Base-by-base conservation (phyloP, 257 asterid species). In the Nicotiana tabacum region DNA sequence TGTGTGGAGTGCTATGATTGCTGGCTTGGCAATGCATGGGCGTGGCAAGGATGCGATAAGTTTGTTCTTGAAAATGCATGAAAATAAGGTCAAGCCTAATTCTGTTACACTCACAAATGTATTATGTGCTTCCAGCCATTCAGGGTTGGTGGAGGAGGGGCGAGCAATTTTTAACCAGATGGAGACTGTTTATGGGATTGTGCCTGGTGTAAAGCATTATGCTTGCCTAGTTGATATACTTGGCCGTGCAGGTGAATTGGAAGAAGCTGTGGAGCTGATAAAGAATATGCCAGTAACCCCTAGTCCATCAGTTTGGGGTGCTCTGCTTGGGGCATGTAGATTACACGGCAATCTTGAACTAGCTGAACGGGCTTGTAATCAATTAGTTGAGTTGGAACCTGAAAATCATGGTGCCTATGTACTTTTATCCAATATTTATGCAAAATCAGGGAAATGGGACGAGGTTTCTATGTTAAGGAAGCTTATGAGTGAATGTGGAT, bases 1-100 rank as follows among this genome's bases (percentile, higher is more conserved):
- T 39, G 93, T 90, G 13, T 95, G 97, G 97, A 95, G 94, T 78
- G 85, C 98, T 6, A 95, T 95, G 98, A 90, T 95, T 77, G 97
- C 93, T 37, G 98, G 93, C 30, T 82, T 90, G 4, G 95, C 93
- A 48, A 91, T 92, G 95, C 96, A 95, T 56, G 98, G 98, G 39
- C 80, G 86, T 39, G 96, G 98, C 1, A 77, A 67, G 56, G 93
- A 93, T 27, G 97, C 98, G 4, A 62, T 92, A 72, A 88, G 87
- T 33, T 78, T 91, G 82, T 95, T 93, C 87, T 64, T 21, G 85
- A 86, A 88, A 84, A 95, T 95, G 98, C 85, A 84, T 66, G 88
- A 88, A 83, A 87, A 91, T 30, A 90, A 85, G 72, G 92, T 93
- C 83, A 87, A 79, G 83, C 98, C 98, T 32, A 92, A 87, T 77